Base-by-base conservation (phyloP, 2,329 filamentous ascomycete species). In the Gnomoniopsis smithogilvyi region DNA sequence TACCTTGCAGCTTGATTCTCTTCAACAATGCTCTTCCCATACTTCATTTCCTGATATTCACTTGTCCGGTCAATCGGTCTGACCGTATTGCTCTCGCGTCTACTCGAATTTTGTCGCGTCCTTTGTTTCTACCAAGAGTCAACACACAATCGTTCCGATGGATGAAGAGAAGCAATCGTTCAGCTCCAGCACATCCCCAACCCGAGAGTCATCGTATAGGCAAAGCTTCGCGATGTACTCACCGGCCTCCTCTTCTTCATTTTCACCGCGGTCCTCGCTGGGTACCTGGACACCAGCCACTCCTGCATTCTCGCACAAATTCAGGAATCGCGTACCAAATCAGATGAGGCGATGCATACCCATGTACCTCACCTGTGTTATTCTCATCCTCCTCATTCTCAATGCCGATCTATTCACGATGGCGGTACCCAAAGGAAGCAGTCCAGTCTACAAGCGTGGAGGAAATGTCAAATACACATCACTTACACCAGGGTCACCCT, bases 321-420 rank as follows among this genome's bases (percentile, higher is more conserved):
- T 69, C 46, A 66, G 67, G 50, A 68, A 69, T 47, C 67, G 67
- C 49, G 63, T 76, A 46, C 64, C 65, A 7, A 66, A 63, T 36
- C 65, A 65, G 55, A 64, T 83, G 60, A 74, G 77, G 54, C 74
- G 80, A 61, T 73, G 73, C 41, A 67, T 83, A 15, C 75, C 78
- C 2, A 68, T 80, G 19, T 81, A 80, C 64, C 62, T 80, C 22
- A 73, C 68, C 33, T 74, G 74, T 59, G 64, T 82, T 8, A 66
- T 76, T 48, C 58, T 81, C 19, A 61, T 83, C 43, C 64, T 82
- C 45, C 69, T 83, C 61, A 65, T 82, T 51, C 72, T 79, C 54
- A 80, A 80, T 63, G 68, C 75, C 41, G 76, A 78, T 62, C 60
- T 76, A 51, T 69, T 77, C 63, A 53, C 56, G 21, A 50, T 62